Percentiles rank a stretch among this genome's conserved stretches.
phyloP scores from a whole-genome alignment of 441 rosid genomes.

The Adansonia gregorii region DNA sequence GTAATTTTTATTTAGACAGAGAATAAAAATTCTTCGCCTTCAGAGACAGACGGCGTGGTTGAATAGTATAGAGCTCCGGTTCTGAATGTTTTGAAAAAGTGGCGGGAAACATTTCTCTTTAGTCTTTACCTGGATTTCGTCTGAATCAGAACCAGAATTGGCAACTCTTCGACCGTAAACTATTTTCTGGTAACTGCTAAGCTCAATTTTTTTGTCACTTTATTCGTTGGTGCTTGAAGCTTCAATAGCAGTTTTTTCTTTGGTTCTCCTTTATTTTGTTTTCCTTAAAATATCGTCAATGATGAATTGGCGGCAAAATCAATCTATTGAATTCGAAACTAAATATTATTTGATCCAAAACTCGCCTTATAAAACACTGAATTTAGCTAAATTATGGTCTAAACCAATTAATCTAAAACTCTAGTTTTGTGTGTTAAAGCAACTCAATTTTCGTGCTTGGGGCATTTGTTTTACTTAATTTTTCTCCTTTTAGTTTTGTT shows the following conservation, averaged over 20 bases:
- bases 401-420: background rate
- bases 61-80: background rate
- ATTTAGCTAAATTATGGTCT: background rate
- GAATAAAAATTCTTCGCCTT: too few relatives aligned
- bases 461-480: background rate
- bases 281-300: background rate
- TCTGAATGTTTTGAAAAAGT: background rate
- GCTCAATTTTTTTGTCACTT: background rate
- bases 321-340: background rate
- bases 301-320: background rate
- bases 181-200: slow-evolving; percentile 6
- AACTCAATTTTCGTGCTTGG: background rate
- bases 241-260: background rate
- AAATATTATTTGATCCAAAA: background rate
- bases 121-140: background rate
- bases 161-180: background rate
- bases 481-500: background rate
- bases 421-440: background rate
- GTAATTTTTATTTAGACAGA: too few relatives aligned
- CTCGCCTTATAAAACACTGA: background rate
- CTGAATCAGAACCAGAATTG: background rate
- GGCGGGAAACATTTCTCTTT: background rate
- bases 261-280: background rate
- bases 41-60: background rate
- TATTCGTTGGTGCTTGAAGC: background rate